Conservation (phyloP, 805 yeast species). For the Cyberlindnera mississippiensis region DNA sequence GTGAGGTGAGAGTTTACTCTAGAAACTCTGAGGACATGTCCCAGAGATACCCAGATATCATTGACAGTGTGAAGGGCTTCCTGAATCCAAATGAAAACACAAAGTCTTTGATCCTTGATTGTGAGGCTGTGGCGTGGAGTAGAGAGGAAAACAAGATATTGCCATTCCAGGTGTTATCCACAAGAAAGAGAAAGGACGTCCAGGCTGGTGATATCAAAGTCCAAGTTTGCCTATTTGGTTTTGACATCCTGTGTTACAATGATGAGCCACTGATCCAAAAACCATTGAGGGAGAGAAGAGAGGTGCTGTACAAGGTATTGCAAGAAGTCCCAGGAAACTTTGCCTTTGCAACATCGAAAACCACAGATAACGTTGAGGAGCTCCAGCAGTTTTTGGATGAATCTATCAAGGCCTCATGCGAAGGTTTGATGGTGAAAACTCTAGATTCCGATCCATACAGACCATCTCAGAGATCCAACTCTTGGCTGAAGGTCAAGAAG, state of each 20-base stretch:
- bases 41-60: conserved; percentile 87
- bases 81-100: conserved; percentile 35
- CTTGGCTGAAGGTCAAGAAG: conserved; percentile 94
- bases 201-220: conserved; percentile 84
- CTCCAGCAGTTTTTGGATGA: conserved; percentile 83
- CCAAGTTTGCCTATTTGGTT: conserved; percentile 87
- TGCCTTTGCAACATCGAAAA: conserved; percentile 70
- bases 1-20: conserved; percentile 74
- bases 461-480: conserved; percentile 90
- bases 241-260: conserved; percentile 76
- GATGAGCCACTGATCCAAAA: conserved; percentile 65
- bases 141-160: conserved; percentile 68
- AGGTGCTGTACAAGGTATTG: conserved; percentile 52
- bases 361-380: conserved; percentile 66
- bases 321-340: conserved; percentile 69
- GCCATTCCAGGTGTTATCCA: conserved; percentile 90
- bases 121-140: conserved; percentile 99
- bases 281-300: conserved; percentile 69
- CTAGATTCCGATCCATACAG: conserved; percentile 83
- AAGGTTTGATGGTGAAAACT: conserved; percentile 94
- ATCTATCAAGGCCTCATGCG: conserved; percentile 85
- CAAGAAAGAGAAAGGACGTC: conserved; percentile 92
- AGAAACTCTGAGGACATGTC: conserved; percentile 98
- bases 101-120: conserved; percentile 72
- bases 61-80: conserved; percentile 62